Percentiles rank a stretch among this genome's conserved stretches.
Evolutionary conservation across 2,329 filamentous ascomycete species (phyloP).

Genomic region (Xylariaceae sp.): DNA sequence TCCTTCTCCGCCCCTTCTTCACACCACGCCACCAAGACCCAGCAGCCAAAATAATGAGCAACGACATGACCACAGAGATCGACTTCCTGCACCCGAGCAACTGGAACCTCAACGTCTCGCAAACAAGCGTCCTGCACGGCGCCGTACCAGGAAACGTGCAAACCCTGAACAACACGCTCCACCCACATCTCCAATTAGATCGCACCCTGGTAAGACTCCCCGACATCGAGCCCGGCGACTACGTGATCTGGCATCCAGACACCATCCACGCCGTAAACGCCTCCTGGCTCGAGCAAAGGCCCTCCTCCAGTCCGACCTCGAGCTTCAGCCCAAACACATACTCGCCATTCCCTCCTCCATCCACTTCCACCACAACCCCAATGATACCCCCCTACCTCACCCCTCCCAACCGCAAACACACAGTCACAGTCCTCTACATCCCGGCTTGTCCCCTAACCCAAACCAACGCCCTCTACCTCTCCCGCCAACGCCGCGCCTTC

Average conservation of each 20-base stretch:
- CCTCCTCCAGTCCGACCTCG: background rate
- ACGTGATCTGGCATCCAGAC: slow-evolving; percentile 79
- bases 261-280: slow-evolving; percentile 75
- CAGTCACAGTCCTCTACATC: slow-evolving; percentile 67
- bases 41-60: slow-evolving; percentile 20
- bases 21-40: slow-evolving; percentile 41
- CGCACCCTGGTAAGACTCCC: slow-evolving; percentile 67
- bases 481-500: slow-evolving; percentile 64
- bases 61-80: slow-evolving; percentile 27
- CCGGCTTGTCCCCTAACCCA: slow-evolving; percentile 77
- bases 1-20: slow-evolving; percentile 81
- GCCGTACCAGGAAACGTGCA: slow-evolving; percentile 63
- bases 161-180: slow-evolving; percentile 57
- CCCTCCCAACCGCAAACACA: slow-evolving; percentile 39
- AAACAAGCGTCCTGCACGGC: slow-evolving; percentile 61
- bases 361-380: background rate
- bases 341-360: background rate
- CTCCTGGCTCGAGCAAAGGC: slow-evolving; percentile 43
- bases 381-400: background rate
- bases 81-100: slow-evolving; percentile 50
- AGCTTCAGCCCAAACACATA: background rate
- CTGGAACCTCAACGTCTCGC: slow-evolving; percentile 48
- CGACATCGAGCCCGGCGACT: slow-evolving; percentile 64
- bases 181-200: slow-evolving; percentile 63
- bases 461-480: slow-evolving; percentile 66